These are phyloP conservation scores for Isoetes taiwanensis DNA, from an alignment of 75 land plant genomes.

Conservation along the genomic window DNA sequence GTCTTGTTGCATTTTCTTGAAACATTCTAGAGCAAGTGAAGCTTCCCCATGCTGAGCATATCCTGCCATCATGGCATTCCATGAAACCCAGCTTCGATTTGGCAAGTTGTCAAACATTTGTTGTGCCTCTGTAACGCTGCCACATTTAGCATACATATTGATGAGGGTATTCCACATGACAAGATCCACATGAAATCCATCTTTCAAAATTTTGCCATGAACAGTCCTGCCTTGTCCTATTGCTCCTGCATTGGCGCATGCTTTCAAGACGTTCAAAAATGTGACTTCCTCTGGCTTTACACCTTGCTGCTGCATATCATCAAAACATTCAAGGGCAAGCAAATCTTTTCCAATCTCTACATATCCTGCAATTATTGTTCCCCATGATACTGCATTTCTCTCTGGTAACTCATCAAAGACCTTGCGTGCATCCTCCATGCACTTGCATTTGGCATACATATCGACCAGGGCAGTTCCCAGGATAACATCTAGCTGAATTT, in stretches of 20 bases:
- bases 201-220: neutral
- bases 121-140: neutral
- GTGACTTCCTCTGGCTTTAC: constrained; percentile 29
- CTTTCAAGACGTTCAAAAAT: constrained; percentile 28
- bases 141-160: constrained; percentile 41
- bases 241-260: constrained; percentile 39
- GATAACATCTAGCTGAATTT: constrained; percentile 12
- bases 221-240: constrained; percentile 16
- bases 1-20: neutral
- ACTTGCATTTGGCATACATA: constrained; percentile 51
- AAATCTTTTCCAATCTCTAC: constrained; percentile 17
- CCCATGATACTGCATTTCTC: constrained; percentile 38
- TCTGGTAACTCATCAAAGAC: constrained; percentile 27
- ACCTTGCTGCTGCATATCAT: constrained; percentile 21
- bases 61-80: constrained; percentile 20
- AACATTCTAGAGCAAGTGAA: constrained; percentile 6
- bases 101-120: constrained; percentile 4
- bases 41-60: constrained; percentile 15
- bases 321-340: constrained; percentile 29
- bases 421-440: constrained; percentile 30
- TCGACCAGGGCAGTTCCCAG: constrained; percentile 35
- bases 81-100: constrained; percentile 12
- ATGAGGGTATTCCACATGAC: constrained; percentile 30
- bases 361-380: constrained; percentile 39
- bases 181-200: neutral